Conservation (phyloP, 208 protist genomes). For the Wallacemonas sp. region DNA sequence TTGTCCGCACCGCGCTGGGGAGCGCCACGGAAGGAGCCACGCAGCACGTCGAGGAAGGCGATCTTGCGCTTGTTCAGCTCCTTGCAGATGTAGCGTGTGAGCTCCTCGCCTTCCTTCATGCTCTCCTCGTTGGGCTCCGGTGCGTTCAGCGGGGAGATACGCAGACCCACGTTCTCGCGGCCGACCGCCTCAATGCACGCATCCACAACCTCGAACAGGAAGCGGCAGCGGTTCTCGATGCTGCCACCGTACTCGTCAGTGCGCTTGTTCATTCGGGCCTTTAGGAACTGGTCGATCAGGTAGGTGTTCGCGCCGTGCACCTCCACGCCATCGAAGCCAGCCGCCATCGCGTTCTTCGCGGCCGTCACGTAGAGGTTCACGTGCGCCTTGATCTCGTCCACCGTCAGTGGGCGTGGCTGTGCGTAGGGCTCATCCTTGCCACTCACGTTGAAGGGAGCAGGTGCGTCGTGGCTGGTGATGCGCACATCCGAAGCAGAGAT, state of each 20-base stretch:
- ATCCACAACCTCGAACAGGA: conserved; percentile 75
- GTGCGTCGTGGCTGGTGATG: conserved; percentile 29
- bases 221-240: conserved; percentile 71
- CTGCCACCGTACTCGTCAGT: conserved; percentile 88
- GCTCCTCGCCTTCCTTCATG: conserved; percentile 23
- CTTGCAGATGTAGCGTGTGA: conserved; percentile 48
- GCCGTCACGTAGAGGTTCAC: conserved; percentile 61
- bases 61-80: conserved; percentile 46
- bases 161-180: conserved; percentile 39
- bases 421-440: conserved; percentile 28
- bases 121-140: too few species aligned
- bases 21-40: conserved; percentile 22
- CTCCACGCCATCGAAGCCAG: conserved; percentile 91
- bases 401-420: conserved; percentile 43
- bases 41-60: conserved; percentile 43
- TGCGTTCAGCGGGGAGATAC: conserved; percentile 68
- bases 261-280: conserved; percentile 60
- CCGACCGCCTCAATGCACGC: conserved; percentile 42
- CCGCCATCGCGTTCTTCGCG: conserved; percentile 62
- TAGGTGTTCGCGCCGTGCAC: conserved; percentile 93
- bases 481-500: conserved; percentile 21
- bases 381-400: conserved; percentile 55
- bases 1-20: conserved; percentile 19
- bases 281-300: conserved; percentile 87
- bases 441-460: neutral